These are phyloP conservation scores for Lachnellula cervina DNA, from an alignment of 2,329 filamentous ascomycete genomes.

Conservation along the genomic window DNA sequence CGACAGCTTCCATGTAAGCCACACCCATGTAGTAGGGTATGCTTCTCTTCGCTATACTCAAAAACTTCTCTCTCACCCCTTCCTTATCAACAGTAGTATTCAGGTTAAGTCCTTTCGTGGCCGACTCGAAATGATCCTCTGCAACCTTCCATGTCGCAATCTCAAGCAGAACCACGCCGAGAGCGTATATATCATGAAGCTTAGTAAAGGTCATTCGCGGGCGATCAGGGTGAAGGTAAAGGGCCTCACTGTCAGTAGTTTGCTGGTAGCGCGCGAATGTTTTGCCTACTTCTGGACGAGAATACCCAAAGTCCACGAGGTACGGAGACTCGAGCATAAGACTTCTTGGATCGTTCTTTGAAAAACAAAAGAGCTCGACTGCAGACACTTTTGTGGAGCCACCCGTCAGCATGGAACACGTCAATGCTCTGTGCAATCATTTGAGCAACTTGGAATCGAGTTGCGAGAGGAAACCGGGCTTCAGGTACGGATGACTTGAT, in stretches of 20 bases:
- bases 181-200: conserved; percentile 52
- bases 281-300: neutral
- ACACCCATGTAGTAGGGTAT: neutral
- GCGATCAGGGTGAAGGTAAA: conserved; percentile 46
- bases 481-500: neutral
- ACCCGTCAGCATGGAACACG: neutral
- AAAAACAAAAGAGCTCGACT: neutral
- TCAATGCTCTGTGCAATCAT: neutral
- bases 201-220: conserved; percentile 40
- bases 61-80: neutral
- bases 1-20: neutral
- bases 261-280: neutral
- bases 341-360: neutral
- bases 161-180: conserved; percentile 49
- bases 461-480: neutral
- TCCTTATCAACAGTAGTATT: neutral
- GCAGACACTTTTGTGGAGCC: conserved; percentile 2
- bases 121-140: neutral
- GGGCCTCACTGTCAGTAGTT: conserved; percentile 26
- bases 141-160: conserved; percentile 42
- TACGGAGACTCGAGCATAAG: neutral
- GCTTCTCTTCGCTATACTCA: neutral
- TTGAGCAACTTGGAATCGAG: neutral
- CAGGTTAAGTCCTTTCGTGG: neutral
- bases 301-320: conserved; percentile 3